Evolutionary conservation across 768 basidiomycete species (phyloP), one percentile per base, ranked within the genome.

Genomic region (Collybia mongolica): DNA sequence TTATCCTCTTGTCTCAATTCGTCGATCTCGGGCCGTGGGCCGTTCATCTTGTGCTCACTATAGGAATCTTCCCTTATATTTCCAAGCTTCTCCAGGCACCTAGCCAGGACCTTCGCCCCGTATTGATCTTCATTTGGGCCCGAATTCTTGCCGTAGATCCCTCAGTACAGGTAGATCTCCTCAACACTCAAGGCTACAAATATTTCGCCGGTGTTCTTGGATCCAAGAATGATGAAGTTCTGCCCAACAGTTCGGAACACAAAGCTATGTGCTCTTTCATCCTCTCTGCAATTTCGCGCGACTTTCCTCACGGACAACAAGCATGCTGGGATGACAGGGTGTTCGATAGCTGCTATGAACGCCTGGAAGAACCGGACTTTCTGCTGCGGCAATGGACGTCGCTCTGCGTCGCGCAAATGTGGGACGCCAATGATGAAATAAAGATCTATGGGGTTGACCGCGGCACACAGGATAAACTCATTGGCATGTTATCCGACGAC

Each of bases 1-100:
- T 99, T 53, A 96, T 98, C 56, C 83, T 98, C 19, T 81, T 99
- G 5, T 96, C 94, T 28, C 92, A 95, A 70, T 99, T 98, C 58
- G 93, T 98, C 59, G 97, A 99, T 64, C 82, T 99, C 6, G 97
- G 97, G 0, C 95, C 97, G 11, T 98, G 97, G 96, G 97, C 97
- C 0, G 97, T 98, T 42, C 90, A 97, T 58, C 83, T 98, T 12
- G 94, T 96, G 11, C 77, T 99, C 29, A 88, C 89, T 5, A 98
- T 99, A 60, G 97, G 97, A 11, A 98, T 98, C 62, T 98, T 98
- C 74, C 96, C 97, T 3, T 99, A 98, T 65, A 98, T 98, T 44
- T 91, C 93, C 49, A 95, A 97, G 61, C 81, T 99, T 5, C 80
- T 99, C 6, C 94, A 97, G 68, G 94, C 96, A 0, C 93, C 94